Evolutionary conservation across 352 stramenopile genomes (phyloP).

Genomic region (Pelagophyceae sp.): DNA sequence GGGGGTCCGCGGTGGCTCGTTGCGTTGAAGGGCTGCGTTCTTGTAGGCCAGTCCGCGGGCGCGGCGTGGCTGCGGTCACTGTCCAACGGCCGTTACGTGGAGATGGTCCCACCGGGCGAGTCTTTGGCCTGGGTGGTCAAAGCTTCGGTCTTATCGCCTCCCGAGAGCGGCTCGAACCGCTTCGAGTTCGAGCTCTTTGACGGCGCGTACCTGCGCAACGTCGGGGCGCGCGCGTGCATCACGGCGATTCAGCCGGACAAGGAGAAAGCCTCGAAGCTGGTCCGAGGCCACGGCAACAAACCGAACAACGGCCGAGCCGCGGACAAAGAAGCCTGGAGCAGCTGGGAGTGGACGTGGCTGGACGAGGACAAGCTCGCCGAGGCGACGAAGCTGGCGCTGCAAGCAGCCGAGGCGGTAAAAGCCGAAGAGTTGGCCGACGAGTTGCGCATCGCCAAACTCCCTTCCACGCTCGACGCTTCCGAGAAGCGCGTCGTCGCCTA

Average conservation of each 20-base stretch:
- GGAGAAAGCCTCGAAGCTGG: not conserved
- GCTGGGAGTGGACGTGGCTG: not conserved
- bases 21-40: not conserved
- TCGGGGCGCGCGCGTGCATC: not conserved
- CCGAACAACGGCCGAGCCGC: not conserved
- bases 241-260: not conserved
- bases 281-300: conserved; percentile 18
- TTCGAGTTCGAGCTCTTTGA: not conserved
- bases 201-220: not conserved
- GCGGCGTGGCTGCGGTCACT: not conserved
- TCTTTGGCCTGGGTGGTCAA: not conserved
- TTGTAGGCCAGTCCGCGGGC: not conserved
- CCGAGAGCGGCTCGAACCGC: not conserved
- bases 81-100: not conserved
- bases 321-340: not conserved
- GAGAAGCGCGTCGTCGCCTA: conserved; percentile 31
- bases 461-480: too few relatives aligned
- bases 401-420: not conserved
- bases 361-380: not conserved
- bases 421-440: not conserved
- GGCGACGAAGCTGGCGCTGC: not conserved
- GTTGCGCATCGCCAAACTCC: not conserved
- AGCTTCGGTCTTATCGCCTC: not conserved
- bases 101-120: not conserved
- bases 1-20: too few relatives aligned